Base-by-base conservation (phyloP, 163 green algal genomes). In the Trebouxiophyceae sp. region DNA sequence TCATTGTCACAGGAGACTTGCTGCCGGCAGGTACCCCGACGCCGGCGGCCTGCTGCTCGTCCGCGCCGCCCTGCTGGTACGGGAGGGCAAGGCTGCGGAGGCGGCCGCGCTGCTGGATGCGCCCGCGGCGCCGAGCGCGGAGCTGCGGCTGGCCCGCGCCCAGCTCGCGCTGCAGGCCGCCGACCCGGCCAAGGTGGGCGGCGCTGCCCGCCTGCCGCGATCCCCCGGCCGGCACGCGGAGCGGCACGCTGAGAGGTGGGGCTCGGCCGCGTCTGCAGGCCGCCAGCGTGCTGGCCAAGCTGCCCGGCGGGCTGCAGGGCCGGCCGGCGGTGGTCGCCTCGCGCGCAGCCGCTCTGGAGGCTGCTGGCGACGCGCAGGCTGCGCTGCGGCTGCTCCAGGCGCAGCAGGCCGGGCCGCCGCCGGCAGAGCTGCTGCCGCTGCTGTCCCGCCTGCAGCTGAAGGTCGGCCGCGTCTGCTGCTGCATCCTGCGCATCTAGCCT, bases 141-240 rank as follows among this genome's bases (percentile, higher is more conserved):
- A 66, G 55, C 8, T 22, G 29, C 5, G 24, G 45, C 70, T 91
- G 20, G 79, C 88, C 69, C 69, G 82, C 2, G 81, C 74, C 12
- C 85, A 93, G 73, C 60, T 91, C 60, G 80, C 76, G 2, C 62
- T 85, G 30, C 74, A 79, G 65, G 31, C 45, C 0, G 74, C 73
- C 46, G 67, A 86, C 29, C 30, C 58, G 24, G 32, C 27, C 23
- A 62, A 50, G 12, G 79, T 79, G 22, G 50, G 6, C n/a, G 5
- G 5, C n/a, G n/a, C n/a, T n/a, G n/a, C n/a, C n/a, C n/a, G n/a
- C n/a, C n/a, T n/a, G n/a, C n/a, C n/a, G n/a, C n/a, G n/a, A n/a
- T n/a, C n/a, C n/a, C n/a, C n/a, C n/a, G n/a, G n/a, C n/a, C n/a
- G n/a, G n/a, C n/a, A n/a, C n/a, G n/a, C n/a, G n/a, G n/a, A n/a